Evolutionary conservation across 768 basidiomycete species (phyloP).

Genomic region (Boletus bicolor): DNA sequence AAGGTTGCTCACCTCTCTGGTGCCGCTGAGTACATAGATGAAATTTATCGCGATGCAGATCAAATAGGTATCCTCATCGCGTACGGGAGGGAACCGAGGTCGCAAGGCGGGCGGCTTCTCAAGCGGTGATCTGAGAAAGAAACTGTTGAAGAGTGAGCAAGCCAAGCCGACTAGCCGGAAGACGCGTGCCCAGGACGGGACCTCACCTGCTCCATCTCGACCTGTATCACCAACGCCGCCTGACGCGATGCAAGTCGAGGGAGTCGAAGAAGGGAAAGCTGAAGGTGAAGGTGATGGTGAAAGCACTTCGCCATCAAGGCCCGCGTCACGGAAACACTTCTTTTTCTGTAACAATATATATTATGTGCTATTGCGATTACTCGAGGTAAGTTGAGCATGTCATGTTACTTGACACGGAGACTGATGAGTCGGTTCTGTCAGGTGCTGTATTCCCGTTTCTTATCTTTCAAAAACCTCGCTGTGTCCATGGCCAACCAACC

Average conservation of each 20-base stretch:
- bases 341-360: slow-evolving; percentile 91
- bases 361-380: slow-evolving; percentile 78
- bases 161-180: slow-evolving; percentile 65
- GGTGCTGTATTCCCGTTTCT: slow-evolving; percentile 80
- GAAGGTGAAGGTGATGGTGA: slow-evolving; percentile 13
- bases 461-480: slow-evolving; percentile 73
- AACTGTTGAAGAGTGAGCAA: slow-evolving; percentile 77
- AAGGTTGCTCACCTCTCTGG: too few species aligned
- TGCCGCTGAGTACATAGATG: too few species aligned
- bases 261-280: slow-evolving; percentile 27
- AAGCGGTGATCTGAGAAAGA: slow-evolving; percentile 72
- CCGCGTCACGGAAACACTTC: slow-evolving; percentile 45
- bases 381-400: slow-evolving; percentile 63
- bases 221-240: slow-evolving; percentile 57
- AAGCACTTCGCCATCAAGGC: slow-evolving; percentile 22
- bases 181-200: slow-evolving; percentile 51
- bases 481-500: slow-evolving; percentile 39
- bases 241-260: slow-evolving; percentile 39
- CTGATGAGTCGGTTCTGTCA: slow-evolving; percentile 30
- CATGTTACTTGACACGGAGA: background rate
- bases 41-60: too few species aligned
- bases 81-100: slow-evolving; percentile 38
- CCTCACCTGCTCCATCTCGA: slow-evolving; percentile 56
- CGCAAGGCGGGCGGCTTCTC: slow-evolving; percentile 40
- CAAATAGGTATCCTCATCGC: slow-evolving; percentile 10